Conservation (phyloP, 768 basidiomycete genomes). For the Lactarius deliciosus region DNA sequence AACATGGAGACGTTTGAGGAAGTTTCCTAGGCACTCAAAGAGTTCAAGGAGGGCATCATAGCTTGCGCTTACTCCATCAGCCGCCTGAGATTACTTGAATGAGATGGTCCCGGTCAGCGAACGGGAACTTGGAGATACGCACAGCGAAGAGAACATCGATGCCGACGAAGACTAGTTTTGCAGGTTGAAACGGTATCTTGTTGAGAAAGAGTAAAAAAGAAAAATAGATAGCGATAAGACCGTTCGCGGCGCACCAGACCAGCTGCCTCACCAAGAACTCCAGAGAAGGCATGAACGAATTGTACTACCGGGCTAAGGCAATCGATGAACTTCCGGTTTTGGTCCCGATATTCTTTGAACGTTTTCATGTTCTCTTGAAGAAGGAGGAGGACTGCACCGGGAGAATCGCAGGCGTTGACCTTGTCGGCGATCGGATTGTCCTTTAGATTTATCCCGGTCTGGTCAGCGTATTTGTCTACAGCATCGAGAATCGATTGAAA, state of each 20-base stretch:
- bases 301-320: not conserved
- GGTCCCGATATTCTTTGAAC: conserved; percentile 5
- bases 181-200: too few relatives aligned
- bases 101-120: too few relatives aligned
- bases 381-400: not conserved
- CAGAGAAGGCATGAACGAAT: not conserved
- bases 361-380: not conserved
- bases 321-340: not conserved
- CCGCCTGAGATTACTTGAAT: not conserved
- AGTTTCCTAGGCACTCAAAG: not conserved
- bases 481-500: conserved; percentile 1
- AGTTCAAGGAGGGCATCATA: conserved; percentile 20
- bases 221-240: not conserved
- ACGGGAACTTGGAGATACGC: too few relatives aligned
- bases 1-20: conserved; percentile 11
- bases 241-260: not conserved
- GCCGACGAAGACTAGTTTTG: too few relatives aligned
- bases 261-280: not conserved
- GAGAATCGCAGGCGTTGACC: not conserved
- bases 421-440: not conserved
- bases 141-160: too few relatives aligned
- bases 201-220: not conserved
- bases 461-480: not conserved
- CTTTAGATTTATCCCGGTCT: not conserved
- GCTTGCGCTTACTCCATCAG: conserved; percentile 8